phyloP scores from a whole-genome alignment of 306 rosid genomes.

The Acacia confusa region DNA sequence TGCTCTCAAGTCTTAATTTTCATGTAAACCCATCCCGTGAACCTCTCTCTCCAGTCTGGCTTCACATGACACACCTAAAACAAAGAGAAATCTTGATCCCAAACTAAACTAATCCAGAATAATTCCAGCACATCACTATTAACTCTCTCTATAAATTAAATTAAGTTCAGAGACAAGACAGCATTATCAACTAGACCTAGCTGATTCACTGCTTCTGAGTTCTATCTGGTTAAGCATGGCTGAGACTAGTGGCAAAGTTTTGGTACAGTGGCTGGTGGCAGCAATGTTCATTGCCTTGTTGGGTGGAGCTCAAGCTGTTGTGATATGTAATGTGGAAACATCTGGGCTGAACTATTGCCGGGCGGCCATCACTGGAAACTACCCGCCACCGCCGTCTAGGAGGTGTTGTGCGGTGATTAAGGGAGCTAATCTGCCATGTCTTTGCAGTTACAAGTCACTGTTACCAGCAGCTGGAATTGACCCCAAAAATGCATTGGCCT shows the following conservation, averaged over 20 bases:
- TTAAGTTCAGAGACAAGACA: not conserved
- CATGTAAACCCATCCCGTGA: slow-evolving; percentile 41
- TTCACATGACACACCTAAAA: slow-evolving; percentile 52
- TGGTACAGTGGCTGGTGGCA: slow-evolving; percentile 36
- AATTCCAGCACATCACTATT: not conserved
- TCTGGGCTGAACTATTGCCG: slow-evolving; percentile 38
- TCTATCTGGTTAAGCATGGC: slow-evolving; percentile 39
- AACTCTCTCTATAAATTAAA: slow-evolving; percentile 31
- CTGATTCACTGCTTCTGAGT: not conserved
- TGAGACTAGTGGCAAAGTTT: slow-evolving; percentile 5
- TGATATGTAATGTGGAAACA: slow-evolving; percentile 48
- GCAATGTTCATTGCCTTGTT: slow-evolving; percentile 41
- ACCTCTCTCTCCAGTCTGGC: slow-evolving; percentile 25
- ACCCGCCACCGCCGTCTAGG: slow-evolving; percentile 43
- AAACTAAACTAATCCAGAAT: slow-evolving; percentile 11
- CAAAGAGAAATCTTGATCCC: not conserved
- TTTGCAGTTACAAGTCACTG: slow-evolving; percentile 48
- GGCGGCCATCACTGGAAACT: slow-evolving; percentile 47
- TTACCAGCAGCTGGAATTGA: slow-evolving; percentile 52
- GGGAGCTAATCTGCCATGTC: slow-evolving; percentile 51
- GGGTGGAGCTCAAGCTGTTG: slow-evolving; percentile 32
- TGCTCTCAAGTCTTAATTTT: not conserved
- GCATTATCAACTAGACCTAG: not conserved
- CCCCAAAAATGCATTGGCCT: slow-evolving; percentile 54
- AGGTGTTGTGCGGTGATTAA: slow-evolving; percentile 54